Evolutionary conservation across 306 rosid species (phyloP).

Genomic region (Cicer arietinum): DNA sequence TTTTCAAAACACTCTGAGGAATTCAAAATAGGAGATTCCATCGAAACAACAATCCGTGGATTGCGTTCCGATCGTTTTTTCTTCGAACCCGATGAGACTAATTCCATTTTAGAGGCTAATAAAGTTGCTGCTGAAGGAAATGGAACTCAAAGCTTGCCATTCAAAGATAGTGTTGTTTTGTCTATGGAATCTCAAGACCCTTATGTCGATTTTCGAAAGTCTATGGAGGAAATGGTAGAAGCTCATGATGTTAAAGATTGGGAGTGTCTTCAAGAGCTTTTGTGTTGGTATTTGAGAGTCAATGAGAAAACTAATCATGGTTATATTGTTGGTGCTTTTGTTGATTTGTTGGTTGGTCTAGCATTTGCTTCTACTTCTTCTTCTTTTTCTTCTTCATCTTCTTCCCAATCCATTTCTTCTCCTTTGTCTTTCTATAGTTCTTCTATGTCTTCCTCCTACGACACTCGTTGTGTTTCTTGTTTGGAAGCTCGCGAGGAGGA

Average conservation of each 20-base stretch:
- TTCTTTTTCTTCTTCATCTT: neutral
- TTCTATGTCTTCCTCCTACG: conserved; percentile 54
- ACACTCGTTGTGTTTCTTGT: conserved; percentile 58
- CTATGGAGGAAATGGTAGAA: conserved; percentile 94
- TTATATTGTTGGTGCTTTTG: conserved; percentile 76
- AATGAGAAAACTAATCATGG: conserved; percentile 70
- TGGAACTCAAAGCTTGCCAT: conserved; percentile 41
- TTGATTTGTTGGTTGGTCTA: conserved; percentile 71
- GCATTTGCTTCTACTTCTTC: conserved; percentile 33
- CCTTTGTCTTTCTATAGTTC: conserved; percentile 62
- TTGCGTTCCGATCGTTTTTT: conserved; percentile 74
- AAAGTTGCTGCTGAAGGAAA: neutral
- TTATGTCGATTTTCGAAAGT: conserved; percentile 67
- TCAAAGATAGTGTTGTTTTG: conserved; percentile 66
- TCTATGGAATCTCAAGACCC: conserved; percentile 84
- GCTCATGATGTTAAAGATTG: conserved; percentile 72
- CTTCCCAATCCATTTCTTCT: conserved; percentile 51
- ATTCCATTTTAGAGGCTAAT: conserved; percentile 61
- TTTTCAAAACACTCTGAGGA: conserved; percentile 51
- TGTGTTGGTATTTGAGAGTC: conserved; percentile 75
- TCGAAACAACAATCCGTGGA: conserved; percentile 64
- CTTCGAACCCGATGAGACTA: conserved; percentile 67
- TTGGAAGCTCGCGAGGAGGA: conserved; percentile 51
- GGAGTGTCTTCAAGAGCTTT: conserved; percentile 75
- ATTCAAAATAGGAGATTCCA: conserved; percentile 42